Evolutionary conservation across 2,329 filamentous ascomycete genomes (phyloP).

Genomic region (Emericellopsis atlantica): DNA sequence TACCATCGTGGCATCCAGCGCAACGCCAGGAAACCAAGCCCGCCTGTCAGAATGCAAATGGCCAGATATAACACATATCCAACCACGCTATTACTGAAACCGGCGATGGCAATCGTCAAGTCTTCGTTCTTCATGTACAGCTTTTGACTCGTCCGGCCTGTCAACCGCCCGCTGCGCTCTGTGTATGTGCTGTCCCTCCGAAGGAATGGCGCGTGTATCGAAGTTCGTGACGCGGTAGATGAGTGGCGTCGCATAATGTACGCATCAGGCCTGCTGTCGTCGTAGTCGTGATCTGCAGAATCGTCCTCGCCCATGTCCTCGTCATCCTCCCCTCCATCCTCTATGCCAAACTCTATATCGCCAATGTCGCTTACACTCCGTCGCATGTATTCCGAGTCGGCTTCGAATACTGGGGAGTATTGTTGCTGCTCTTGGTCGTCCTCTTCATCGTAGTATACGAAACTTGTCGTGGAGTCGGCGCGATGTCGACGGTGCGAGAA

Average conservation of each 20-base stretch:
- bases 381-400: slow-evolving; percentile 4
- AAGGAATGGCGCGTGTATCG: slow-evolving; percentile 52
- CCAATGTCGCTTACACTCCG: slow-evolving; percentile 24
- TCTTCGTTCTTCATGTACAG: slow-evolving; percentile 90
- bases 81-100: slow-evolving; percentile 65
- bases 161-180: slow-evolving; percentile 47
- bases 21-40: slow-evolving; percentile 72
- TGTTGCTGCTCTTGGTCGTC: slow-evolving; percentile 35
- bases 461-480: slow-evolving; percentile 77
- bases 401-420: slow-evolving; percentile 7
- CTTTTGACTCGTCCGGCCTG: slow-evolving; percentile 68
- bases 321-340: slow-evolving; percentile 10
- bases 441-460: slow-evolving; percentile 75
- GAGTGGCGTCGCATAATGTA: slow-evolving; percentile 46
- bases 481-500: slow-evolving; percentile 76
- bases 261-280: slow-evolving; percentile 24
- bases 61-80: slow-evolving; percentile 58
- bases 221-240: slow-evolving; percentile 44
- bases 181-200: slow-evolving; percentile 60
- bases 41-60: slow-evolving; percentile 60
- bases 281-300: slow-evolving; percentile 26
- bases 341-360: slow-evolving; percentile 24
- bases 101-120: slow-evolving; percentile 83
- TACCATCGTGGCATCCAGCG: slow-evolving; percentile 87
- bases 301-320: slow-evolving; percentile 26